Conservation (phyloP, 805 yeast species). For the Allodekkera sacchari region DNA sequence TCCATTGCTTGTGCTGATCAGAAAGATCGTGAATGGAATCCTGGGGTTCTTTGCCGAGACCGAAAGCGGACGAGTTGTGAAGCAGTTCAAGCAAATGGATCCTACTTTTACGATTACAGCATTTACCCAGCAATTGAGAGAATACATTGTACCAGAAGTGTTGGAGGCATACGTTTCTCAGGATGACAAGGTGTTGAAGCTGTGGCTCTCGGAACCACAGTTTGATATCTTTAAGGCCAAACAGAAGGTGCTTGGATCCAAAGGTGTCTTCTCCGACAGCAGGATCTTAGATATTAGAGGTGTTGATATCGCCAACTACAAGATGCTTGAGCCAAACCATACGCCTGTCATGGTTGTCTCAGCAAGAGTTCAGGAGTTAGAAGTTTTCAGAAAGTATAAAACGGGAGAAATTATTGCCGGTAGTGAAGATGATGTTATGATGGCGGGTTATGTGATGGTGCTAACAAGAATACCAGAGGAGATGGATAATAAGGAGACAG, state of each 20-base stretch:
- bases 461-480: constrained; percentile 89
- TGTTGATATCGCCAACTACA: constrained; percentile 84
- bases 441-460: constrained; percentile 95
- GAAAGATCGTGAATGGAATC: constrained; percentile 73
- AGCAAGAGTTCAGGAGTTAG: constrained; percentile 95
- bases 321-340: constrained; percentile 82
- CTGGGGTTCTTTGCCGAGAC: constrained; percentile 93
- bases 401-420: constrained; percentile 96
- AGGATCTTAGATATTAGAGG: constrained; percentile 90
- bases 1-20: constrained; percentile 71
- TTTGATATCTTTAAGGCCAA: constrained; percentile 89
- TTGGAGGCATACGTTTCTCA: constrained; percentile 93
- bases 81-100: constrained; percentile 80
- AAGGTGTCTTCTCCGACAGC: constrained; percentile 86
- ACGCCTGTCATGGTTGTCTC: constrained; percentile 88
- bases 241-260: constrained; percentile 86
- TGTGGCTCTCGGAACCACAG: constrained; percentile 96
- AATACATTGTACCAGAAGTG: constrained; percentile 89
- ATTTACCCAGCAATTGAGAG: constrained; percentile 77
- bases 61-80: constrained; percentile 87
- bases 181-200: constrained; percentile 71
- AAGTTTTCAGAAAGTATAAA: constrained; percentile 77
- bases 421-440: constrained; percentile 82
- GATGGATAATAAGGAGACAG: constrained; percentile 81
- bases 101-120: constrained; percentile 75